A percentile compares a stretch with the other conserved stretches of the same genome.
These are phyloP conservation scores for Scytalidium sp. DNA, from an alignment of 2,329 filamentous ascomycete genomes.

Conservation along the genomic window DNA sequence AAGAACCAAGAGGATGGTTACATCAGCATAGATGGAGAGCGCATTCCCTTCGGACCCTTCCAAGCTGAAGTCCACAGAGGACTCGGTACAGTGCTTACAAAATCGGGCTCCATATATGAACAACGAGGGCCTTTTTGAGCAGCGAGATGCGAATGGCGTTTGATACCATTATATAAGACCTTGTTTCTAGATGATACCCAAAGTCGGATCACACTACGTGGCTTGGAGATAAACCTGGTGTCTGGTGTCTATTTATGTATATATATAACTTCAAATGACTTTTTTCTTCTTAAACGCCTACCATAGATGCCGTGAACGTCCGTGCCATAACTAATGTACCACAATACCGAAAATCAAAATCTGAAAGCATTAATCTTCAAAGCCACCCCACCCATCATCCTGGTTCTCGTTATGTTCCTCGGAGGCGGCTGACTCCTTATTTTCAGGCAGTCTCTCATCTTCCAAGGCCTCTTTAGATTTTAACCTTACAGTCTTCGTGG, in stretches of 20 bases:
- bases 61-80: constrained; percentile 86
- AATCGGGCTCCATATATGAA: constrained; percentile 69
- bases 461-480: constrained; percentile 67
- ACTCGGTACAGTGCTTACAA: constrained; percentile 81
- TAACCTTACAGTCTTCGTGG: constrained; percentile 68
- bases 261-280: not conserved
- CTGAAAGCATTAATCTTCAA: constrained; percentile 21
- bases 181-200: not conserved
- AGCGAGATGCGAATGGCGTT: not conserved
- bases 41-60: constrained; percentile 81
- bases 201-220: not conserved
- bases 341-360: not conserved
- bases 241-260: not conserved
- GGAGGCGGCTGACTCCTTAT: constrained; percentile 35
- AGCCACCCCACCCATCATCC: constrained; percentile 33
- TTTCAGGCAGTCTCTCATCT: constrained; percentile 72
- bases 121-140: constrained; percentile 43
- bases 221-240: not conserved
- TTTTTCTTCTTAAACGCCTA: not conserved
- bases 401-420: constrained; percentile 32
- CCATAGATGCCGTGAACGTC: not conserved
- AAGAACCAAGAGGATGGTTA: constrained; percentile 69
- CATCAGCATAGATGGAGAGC: constrained; percentile 93
- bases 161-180: not conserved
- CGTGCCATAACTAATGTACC: not conserved